A percentile compares a stretch with the other conserved stretches of the same genome.
These are phyloP conservation scores for Cordia subcordata DNA, from an alignment of 257 asterid genomes.

Conservation along the genomic window DNA sequence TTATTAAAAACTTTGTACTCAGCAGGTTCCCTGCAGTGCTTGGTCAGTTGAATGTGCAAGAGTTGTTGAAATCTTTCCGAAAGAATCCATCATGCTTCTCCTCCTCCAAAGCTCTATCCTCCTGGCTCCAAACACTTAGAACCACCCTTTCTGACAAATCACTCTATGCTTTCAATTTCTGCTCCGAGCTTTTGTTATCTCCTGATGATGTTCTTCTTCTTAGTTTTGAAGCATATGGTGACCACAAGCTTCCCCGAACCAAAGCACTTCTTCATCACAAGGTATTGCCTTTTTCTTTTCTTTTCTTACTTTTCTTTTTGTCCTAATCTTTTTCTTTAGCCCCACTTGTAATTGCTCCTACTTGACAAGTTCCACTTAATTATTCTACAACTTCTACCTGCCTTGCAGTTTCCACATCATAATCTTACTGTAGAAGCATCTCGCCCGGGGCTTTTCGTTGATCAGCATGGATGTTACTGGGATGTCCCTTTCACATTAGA, in stretches of 20 bases:
- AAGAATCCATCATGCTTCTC: slow-evolving; percentile 22
- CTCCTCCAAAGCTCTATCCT: no score
- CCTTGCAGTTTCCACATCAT: slow-evolving; percentile 61
- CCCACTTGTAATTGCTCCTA: neutral
- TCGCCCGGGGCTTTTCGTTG: slow-evolving; percentile 59
- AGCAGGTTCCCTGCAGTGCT: slow-evolving; percentile 62
- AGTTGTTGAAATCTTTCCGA: slow-evolving; percentile 39
- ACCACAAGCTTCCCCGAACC: slow-evolving; percentile 37
- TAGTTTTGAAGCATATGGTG: slow-evolving; percentile 42
- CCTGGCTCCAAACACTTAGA: slow-evolving; percentile 39
- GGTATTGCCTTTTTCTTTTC: slow-evolving; percentile 35
- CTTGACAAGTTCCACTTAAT: neutral
- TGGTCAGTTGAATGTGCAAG: slow-evolving; percentile 70
- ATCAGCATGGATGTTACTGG: slow-evolving; percentile 70
- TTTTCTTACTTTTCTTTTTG: neutral
- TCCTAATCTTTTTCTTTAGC: neutral
- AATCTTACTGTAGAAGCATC: slow-evolving; percentile 70
- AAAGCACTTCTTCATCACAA: slow-evolving; percentile 79
- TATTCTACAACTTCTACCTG: slow-evolving; percentile 2
- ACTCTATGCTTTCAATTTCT: slow-evolving; percentile 55
- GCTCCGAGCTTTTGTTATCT: slow-evolving; percentile 63
- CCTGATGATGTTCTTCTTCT: slow-evolving; percentile 51
- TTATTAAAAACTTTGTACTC: slow-evolving; percentile 14
- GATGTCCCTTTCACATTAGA: slow-evolving; percentile 61
- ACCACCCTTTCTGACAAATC: slow-evolving; percentile 43